Evolutionary conservation across 78 protist species (phyloP).

Genomic region (Mantamonas sphyraenae): DNA sequence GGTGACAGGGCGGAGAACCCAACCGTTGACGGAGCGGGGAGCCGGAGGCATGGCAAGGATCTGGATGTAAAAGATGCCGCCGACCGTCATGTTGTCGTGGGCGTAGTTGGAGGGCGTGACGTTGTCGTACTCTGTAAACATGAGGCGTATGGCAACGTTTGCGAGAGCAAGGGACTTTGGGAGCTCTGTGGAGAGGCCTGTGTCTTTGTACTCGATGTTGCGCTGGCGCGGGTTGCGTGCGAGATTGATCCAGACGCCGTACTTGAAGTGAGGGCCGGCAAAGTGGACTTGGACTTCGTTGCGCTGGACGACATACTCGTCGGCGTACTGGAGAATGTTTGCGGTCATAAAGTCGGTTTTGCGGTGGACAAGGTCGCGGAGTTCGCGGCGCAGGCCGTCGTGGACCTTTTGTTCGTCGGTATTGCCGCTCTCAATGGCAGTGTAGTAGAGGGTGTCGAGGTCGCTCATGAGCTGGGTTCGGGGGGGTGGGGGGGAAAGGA

Average conservation of each 20-base stretch:
- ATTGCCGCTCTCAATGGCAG: no score
- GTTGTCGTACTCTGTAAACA: background rate
- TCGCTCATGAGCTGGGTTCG: background rate
- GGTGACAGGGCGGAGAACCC: slow-evolving; percentile 3
- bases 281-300: background rate
- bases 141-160: background rate
- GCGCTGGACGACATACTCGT: background rate
- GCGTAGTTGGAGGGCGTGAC: background rate
- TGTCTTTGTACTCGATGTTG: background rate
- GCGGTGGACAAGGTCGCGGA: no score
- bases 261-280: no score
- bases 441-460: no score
- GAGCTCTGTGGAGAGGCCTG: background rate
- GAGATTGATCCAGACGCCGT: background rate
- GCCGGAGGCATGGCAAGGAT: background rate
- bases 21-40: background rate
- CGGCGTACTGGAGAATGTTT: background rate
- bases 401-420: no score
- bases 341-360: background rate
- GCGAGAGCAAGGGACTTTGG: slow-evolving; percentile 7
- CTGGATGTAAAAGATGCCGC: background rate
- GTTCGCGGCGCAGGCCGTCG: background rate
- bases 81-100: background rate
- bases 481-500: background rate
- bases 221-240: background rate